Evolutionary conservation across 2,329 filamentous ascomycete genomes (phyloP).

Genomic region (Emmonsiellopsis sp.): DNA sequence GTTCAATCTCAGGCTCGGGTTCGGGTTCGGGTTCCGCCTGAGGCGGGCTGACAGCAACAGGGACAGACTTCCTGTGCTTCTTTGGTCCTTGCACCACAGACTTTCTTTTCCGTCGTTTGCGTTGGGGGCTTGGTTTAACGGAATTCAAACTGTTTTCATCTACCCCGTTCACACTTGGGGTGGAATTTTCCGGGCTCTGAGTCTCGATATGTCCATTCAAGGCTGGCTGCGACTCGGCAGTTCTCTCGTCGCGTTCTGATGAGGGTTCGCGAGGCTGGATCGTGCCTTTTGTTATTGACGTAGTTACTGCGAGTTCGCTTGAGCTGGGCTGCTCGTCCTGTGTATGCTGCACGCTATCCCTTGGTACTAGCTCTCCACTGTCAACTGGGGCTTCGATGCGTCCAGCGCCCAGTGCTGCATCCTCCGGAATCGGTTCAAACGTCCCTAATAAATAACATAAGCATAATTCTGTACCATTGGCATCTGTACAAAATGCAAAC

Average conservation of each 20-base stretch:
- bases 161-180: background rate
- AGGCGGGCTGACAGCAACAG: background rate
- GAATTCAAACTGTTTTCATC: background rate
- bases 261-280: background rate
- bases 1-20: background rate
- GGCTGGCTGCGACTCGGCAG: background rate
- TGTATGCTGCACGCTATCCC: background rate
- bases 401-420: slow-evolving; percentile 3
- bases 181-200: background rate
- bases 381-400: background rate
- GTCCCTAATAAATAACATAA: background rate
- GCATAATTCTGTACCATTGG: background rate
- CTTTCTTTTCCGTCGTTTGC: slow-evolving; percentile 10
- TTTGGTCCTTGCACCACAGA: slow-evolving; percentile 9
- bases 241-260: background rate
- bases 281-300: background rate
- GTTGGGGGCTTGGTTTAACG: background rate
- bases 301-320: background rate
- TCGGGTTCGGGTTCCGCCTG: slow-evolving; percentile 1
- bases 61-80: background rate
- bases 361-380: background rate
- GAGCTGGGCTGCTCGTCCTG: background rate
- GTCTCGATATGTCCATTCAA: background rate
- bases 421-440: slow-evolving; percentile 10
- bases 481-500: background rate